A percentile compares a stretch with the other conserved stretches of the same genome.
Conservation (phyloP, 257 asterid species). For the Penstemon eatonii region DNA sequence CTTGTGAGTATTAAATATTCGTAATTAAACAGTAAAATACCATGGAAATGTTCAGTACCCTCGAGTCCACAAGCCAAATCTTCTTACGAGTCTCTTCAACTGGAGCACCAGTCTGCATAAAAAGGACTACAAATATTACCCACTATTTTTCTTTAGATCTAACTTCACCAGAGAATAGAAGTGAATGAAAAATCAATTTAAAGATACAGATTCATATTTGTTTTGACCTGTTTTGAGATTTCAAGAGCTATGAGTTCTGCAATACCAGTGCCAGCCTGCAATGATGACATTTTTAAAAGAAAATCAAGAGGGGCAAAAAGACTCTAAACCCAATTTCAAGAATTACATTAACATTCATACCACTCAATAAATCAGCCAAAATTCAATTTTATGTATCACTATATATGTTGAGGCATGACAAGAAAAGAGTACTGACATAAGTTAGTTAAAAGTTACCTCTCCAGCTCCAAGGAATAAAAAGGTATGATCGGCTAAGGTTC, state of each 20-base stretch:
- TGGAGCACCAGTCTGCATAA: slow-evolving; percentile 71
- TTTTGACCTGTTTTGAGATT: slow-evolving; percentile 79
- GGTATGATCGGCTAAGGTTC: slow-evolving; percentile 77
- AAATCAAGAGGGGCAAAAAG: background rate
- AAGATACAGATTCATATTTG: slow-evolving; percentile 6
- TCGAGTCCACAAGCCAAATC: slow-evolving; percentile 82
- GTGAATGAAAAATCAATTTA: slow-evolving; percentile 1
- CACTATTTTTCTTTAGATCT: slow-evolving; percentile 2
- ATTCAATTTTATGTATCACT: background rate
- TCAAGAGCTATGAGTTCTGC: slow-evolving; percentile 95
- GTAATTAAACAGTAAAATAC: slow-evolving; percentile 9
- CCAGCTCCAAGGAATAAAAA: slow-evolving; percentile 90
- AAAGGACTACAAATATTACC: slow-evolving; percentile 10
- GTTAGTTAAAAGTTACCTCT: no score
- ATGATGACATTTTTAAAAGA: slow-evolving; percentile 17
- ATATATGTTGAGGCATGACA: background rate
- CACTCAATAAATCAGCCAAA: background rate
- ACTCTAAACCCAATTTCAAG: background rate
- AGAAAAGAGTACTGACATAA: background rate
- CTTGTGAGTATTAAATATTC: background rate
- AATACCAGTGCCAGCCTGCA: slow-evolving; percentile 96
- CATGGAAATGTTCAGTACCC: slow-evolving; percentile 32
- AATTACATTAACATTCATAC: background rate
- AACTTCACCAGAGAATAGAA: slow-evolving; percentile 18
- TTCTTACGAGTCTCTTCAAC: slow-evolving; percentile 81